A percentile compares a stretch with the other conserved stretches of the same genome.
These are phyloP conservation scores for Alloteropsis semialata DNA, from an alignment of 176 grass and related monocot species.

Conservation along the genomic window DNA sequence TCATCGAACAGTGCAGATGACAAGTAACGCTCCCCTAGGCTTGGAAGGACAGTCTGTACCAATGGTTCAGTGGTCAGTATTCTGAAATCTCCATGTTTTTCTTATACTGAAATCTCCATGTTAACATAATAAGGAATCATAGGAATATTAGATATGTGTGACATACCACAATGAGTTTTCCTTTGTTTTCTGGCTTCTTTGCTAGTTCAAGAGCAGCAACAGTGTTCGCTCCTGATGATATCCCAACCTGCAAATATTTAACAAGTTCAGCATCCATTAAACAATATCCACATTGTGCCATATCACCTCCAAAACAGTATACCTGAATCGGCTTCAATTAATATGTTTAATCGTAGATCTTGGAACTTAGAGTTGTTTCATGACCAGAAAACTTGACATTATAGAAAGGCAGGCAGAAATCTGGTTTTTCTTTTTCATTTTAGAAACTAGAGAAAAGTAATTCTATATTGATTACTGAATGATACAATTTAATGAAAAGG, in stretches of 20 bases:
- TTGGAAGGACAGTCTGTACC: conserved; percentile 82
- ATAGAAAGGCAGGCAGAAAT: background rate
- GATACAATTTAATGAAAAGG: background rate
- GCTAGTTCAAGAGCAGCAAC: conserved; percentile 76
- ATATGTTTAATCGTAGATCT: background rate
- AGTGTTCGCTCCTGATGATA: conserved; percentile 95
- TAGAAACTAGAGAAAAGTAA: background rate
- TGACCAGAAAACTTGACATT: background rate
- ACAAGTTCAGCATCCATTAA: background rate
- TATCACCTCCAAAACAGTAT: background rate
- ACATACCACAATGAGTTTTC: conserved; percentile 96
- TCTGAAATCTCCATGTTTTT: background rate
- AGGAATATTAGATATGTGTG: background rate
- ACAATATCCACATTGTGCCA: background rate
- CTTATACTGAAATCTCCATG: background rate
- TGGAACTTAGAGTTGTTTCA: background rate
- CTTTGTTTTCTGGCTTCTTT: conserved; percentile 86
- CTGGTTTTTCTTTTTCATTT: background rate
- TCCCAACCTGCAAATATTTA: conserved; percentile 65
- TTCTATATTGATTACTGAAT: background rate
- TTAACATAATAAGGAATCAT: background rate
- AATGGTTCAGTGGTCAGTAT: background rate
- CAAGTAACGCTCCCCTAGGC: conserved; percentile 77
- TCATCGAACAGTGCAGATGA: conserved; percentile 77
- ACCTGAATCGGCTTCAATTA: background rate